Conservation (phyloP, 176 grass and related monocot species). For the Elaeis guineensis region DNA sequence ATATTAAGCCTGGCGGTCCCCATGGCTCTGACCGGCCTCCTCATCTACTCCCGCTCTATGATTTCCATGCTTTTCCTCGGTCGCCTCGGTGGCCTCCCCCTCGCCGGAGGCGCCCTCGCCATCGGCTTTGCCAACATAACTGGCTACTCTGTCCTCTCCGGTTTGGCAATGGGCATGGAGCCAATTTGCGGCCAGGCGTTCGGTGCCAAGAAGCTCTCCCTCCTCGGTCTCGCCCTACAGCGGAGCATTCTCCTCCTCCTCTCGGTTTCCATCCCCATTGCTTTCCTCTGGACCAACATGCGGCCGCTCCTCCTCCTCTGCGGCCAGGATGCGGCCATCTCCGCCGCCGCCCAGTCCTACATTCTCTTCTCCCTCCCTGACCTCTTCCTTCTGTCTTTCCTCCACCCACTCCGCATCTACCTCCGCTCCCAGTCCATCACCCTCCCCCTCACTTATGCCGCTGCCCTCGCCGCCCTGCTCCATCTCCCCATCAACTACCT, state of each 20-base stretch:
- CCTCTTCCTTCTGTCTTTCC: constrained; percentile 57
- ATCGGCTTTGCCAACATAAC: constrained; percentile 92
- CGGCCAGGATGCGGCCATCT: constrained; percentile 63
- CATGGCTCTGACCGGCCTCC: constrained; percentile 67
- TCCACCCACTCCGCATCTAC: constrained; percentile 72
- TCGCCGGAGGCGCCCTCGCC: constrained; percentile 79
- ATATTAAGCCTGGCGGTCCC: constrained; percentile 52
- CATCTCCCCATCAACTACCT: constrained; percentile 84
- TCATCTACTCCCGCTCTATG: constrained; percentile 83
- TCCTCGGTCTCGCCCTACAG: constrained; percentile 63
- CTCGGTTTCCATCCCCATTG: constrained; percentile 45
- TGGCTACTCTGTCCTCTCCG: constrained; percentile 69
- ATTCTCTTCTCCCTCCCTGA: constrained; percentile 72
- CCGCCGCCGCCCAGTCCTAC: constrained; percentile 57
- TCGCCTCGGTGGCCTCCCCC: constrained; percentile 46
- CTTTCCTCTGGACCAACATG: constrained; percentile 49
- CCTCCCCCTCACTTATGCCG: constrained; percentile 60
- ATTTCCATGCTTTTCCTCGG: constrained; percentile 92
- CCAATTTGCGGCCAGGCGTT: constrained; percentile 79
- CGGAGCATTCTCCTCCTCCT: constrained; percentile 64
- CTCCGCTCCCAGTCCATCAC: constrained; percentile 76
- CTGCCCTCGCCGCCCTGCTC: constrained; percentile 53
- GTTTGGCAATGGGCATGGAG: constrained; percentile 88
- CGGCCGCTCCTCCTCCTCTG: constrained; percentile 65
- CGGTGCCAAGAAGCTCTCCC: constrained; percentile 42